Evolutionary conservation across 495 filamentous ascomycete genomes (phyloP), one percentile per base, ranked within the genome.

Genomic region (Immersiella caudata): DNA sequence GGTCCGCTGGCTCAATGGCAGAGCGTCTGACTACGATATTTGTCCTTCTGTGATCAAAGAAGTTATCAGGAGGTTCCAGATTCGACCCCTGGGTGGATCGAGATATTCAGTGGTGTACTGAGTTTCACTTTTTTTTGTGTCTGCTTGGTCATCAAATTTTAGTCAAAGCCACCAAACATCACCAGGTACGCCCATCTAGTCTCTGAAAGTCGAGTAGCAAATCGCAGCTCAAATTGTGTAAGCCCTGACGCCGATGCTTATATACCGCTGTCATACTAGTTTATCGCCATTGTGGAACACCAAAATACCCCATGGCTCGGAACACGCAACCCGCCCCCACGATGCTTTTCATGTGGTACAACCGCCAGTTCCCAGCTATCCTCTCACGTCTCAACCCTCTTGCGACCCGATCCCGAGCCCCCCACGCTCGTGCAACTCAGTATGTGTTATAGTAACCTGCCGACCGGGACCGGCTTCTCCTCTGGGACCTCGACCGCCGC

Each of bases 401-500:
- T 36, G 40, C 2, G 14, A 46, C 14, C 40, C 11, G 16, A 33
- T 33, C 14, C 40, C 40, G 40, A 46, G 2, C 9, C n/a, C 40
- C 40, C 40, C 40, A 46, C 40, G 40, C 40, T 46, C 40, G 40
- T 46, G 14, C 40, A 2, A 63, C 50, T 36, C 26, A 46, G n/a
- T 63, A 68, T 26, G 59, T 67, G 26, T 55, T 58, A 70, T 74
- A 68, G 64, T 74, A 70, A 64, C 71, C 59, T 62, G 54, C 46
- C 36, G 67, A 68, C 58, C 69, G 62, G 57, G 67, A 70, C 67
- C 72, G 68, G 27, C 29, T 49, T 7, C 33, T 26, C 58, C 49
- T 56, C 46, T 26, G 21, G 2, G 60, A 62, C 20, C 46, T 54
- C 25, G 63, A 67, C 64, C 70, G 33, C 1, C 65, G 54, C 40